Evolutionary conservation across 768 basidiomycete species (phyloP).

Genomic region (Antrodiella citrinella): DNA sequence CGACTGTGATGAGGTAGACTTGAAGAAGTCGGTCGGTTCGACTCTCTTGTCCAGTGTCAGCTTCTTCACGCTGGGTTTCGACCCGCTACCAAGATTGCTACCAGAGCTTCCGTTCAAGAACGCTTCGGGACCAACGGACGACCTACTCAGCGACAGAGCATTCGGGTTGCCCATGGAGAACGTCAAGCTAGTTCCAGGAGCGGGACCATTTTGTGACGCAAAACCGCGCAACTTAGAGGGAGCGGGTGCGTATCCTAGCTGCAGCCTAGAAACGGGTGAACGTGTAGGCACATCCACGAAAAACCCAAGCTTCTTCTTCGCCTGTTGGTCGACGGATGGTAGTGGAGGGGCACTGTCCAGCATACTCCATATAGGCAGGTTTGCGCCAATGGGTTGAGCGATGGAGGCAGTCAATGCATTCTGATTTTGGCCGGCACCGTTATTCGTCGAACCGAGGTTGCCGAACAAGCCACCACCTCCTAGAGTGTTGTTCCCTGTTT

Average conservation of each 20-base stretch:
- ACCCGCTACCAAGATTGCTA: slow-evolving; percentile 60
- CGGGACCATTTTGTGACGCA: slow-evolving; percentile 28
- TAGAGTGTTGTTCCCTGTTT: not conserved
- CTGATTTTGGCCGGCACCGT: slow-evolving; percentile 28
- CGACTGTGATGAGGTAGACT: slow-evolving; percentile 18
- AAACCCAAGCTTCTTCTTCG: slow-evolving; percentile 72
- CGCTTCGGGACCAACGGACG: slow-evolving; percentile 48
- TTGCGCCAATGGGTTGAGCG: slow-evolving; percentile 71
- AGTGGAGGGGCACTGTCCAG: slow-evolving; percentile 65
- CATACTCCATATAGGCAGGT: slow-evolving; percentile 67
- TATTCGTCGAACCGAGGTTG: slow-evolving; percentile 20
- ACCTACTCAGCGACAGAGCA: slow-evolving; percentile 42
- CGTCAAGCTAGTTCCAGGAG: slow-evolving; percentile 32
- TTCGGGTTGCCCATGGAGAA: slow-evolving; percentile 49
- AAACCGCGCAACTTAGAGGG: slow-evolving; percentile 68
- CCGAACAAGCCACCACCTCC: slow-evolving; percentile 28
- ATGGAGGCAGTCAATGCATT: slow-evolving; percentile 77
- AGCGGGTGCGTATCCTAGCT: slow-evolving; percentile 56
- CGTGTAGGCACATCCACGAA: slow-evolving; percentile 72
- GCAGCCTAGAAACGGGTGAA: slow-evolving; percentile 59
- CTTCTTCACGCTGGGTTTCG: slow-evolving; percentile 84
- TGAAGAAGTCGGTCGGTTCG: slow-evolving; percentile 63
- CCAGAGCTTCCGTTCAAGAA: slow-evolving; percentile 49
- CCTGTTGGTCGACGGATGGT: slow-evolving; percentile 46
- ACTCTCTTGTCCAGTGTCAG: slow-evolving; percentile 82